Evolutionary conservation across 2,329 filamentous ascomycete species (phyloP), one percentile per base, ranked within the genome.

Genomic region (Pseudocercospora fuligena): DNA sequence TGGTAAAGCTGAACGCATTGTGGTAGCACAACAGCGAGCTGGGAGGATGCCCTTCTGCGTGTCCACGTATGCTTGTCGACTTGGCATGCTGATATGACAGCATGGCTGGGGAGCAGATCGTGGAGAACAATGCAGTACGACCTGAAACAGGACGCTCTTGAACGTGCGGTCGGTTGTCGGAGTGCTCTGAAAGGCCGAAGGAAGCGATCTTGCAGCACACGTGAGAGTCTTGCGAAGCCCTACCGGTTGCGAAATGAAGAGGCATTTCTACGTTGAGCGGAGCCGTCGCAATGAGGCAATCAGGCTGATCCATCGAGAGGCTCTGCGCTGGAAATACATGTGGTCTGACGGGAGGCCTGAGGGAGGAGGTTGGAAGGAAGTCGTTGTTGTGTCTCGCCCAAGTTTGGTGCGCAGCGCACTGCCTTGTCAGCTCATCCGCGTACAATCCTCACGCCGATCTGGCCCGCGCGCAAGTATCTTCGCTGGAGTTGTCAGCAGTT

Each of bases 311-410:
- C 12, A n/a, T 43, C 19, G n/a, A 23, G 33, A 59, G 31, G 31
- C 56, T 59, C 56, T 59, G 31, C n/a, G 56, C 56, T 59, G 56
- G 31, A 59, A 59, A 59, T 59, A 59, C 49, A 29, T 54, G 14
- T 54, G 51, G 25, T 29, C 21, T 51, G 14, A 54, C 51, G 51
- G 40, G 57, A 60, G 33, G 57, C 56, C 31, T 40, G 33, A 40
- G 21, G 57, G n/a, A 60, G 33, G n/a, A 29, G n/a, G 57, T 33
- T 60, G 57, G 51, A 29, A 60, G 33, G 57, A 43, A 46, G 57
- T 16, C 19, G 23, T 27, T 25, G n/a, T 36, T 46, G 33, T 40
- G 29, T 23, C 57, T 43, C 19, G 19, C 29, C 36, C n/a, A 23
- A 60, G 11, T 43, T 29, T 16, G 51, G 51, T 27, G 9, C 57